Percentiles rank a stretch among this genome's conserved stretches.
Conservation (phyloP, 176 grass and related monocot genomes). For the Oryza longistaminata region DNA sequence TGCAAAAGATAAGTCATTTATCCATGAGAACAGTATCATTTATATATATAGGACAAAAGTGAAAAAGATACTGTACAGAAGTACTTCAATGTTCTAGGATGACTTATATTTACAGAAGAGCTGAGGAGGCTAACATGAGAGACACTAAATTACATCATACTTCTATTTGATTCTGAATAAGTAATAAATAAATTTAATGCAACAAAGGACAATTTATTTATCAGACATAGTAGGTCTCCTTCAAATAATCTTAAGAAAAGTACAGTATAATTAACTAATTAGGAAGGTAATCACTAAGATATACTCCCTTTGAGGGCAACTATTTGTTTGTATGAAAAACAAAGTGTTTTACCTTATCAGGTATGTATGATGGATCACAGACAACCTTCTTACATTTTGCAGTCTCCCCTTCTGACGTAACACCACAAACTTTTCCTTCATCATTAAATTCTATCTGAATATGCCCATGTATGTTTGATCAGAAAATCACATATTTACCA, state of each 20-base stretch:
- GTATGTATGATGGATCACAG: conserved; percentile 79
- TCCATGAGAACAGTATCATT: not conserved
- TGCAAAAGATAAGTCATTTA: not conserved
- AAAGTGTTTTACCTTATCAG: conserved; percentile 58
- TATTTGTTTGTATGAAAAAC: conserved; percentile 11
- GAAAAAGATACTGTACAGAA: not conserved
- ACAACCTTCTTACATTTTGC: conserved; percentile 87
- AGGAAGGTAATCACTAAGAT: not conserved
- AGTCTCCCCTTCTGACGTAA: conserved; percentile 83
- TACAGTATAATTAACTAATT: not conserved
- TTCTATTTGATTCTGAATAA: not conserved
- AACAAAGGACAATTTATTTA: not conserved
- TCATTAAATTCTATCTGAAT: conserved; percentile 76
- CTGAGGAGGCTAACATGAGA: not conserved
- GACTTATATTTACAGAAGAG: not conserved
- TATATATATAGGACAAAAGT: not conserved
- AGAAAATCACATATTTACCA: not conserved
- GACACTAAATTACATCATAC: not conserved
- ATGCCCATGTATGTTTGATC: not conserved
- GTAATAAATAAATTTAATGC: not conserved
- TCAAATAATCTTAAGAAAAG: not conserved
- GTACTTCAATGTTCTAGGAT: not conserved
- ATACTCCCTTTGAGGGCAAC: conserved; percentile 3
- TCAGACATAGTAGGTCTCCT: not conserved
- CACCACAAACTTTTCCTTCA: conserved; percentile 73